Percentiles rank a stretch among this genome's conserved stretches.
phyloP scores from a whole-genome alignment of 805 yeast species.

The Candida sanyiensis region DNA sequence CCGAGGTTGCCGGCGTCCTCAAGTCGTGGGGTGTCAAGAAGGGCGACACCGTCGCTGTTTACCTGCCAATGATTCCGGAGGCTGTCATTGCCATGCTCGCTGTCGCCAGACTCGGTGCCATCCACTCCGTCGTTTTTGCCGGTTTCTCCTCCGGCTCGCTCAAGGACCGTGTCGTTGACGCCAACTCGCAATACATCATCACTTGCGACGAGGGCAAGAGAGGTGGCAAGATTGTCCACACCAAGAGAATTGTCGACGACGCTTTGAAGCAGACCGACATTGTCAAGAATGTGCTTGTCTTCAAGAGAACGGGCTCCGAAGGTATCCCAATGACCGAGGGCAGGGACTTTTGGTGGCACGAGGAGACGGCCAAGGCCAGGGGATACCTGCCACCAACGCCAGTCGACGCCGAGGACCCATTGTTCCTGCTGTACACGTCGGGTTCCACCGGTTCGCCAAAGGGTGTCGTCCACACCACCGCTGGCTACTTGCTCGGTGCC shows the following conservation, averaged over 20 bases:
- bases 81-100: constrained; percentile 94
- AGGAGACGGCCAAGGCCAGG: constrained; percentile 73
- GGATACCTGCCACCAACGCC: constrained; percentile 84
- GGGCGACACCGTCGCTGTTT: constrained; percentile 96
- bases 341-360: constrained; percentile 96
- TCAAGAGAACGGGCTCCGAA: constrained; percentile 76
- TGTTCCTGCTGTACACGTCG: constrained; percentile 91
- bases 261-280: constrained; percentile 69
- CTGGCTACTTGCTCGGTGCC: constrained; percentile 91
- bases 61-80: constrained; percentile 97
- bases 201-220: constrained; percentile 94
- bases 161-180: constrained; percentile 85
- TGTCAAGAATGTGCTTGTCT: constrained; percentile 81
- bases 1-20: constrained; percentile 80
- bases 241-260: constrained; percentile 93
- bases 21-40: constrained; percentile 79
- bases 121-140: constrained; percentile 94
- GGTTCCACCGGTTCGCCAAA: constrained; percentile 99
- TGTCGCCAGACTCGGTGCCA: constrained; percentile 87
- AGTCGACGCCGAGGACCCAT: constrained; percentile 88
- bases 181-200: constrained; percentile 77
- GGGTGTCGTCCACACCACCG: constrained; percentile 95
- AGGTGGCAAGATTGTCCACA: constrained; percentile 90
- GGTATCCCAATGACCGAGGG: constrained; percentile 67
- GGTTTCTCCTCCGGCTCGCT: constrained; percentile 94